Evolutionary conservation across 768 basidiomycete genomes (phyloP), one percentile per base, ranked within the genome.

Genomic region (Phallus indusiatus): DNA sequence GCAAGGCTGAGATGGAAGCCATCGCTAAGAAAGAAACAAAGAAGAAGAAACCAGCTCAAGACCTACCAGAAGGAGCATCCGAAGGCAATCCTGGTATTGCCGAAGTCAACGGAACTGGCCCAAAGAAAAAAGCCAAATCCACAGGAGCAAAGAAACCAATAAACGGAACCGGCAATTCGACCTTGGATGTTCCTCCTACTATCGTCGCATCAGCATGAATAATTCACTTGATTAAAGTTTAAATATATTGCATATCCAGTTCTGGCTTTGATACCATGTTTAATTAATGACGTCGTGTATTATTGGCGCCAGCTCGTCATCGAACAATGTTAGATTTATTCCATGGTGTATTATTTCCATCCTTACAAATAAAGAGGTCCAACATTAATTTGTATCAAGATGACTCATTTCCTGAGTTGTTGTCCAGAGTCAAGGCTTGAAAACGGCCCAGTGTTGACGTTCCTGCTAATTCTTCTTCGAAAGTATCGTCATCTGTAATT

Each of bases 141-240:
- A 10, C 55, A 16, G 50, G 57, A 18, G 46, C 20, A 33, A 48
- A 48, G 6, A 59, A 59, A 20, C 37, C 50, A 50, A 24, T 51
- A 7, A 36, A 37, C 36, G 52, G 49, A 20, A 50, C 16, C 37
- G 28, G 49, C 49, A 59, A 59, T 21, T 48, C 48, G 6, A 5
- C 55, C 9, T 36, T 35, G 18, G 57, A 59, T 37, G n/a, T 52
- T 20, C 48, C 57, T 20, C 57, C 57, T 18, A 48, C 57, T 18
- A 59, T 59, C 18, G 52, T 59, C 10, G 57, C 57, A n/a, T 59
- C 57, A 16, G 57, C 57, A n/a, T 59, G 57, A 59, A 22, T 4
- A 10, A 10, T n/a, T 57, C 42, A 10, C 21, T 14, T 42, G 2
- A n/a, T 42, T n/a, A 11, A 42, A 28, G 14, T 42, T n/a, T 42